Base-by-base conservation (phyloP, 1,284 basidiomycete genomes). In the Apiotrichum siamense region DNA sequence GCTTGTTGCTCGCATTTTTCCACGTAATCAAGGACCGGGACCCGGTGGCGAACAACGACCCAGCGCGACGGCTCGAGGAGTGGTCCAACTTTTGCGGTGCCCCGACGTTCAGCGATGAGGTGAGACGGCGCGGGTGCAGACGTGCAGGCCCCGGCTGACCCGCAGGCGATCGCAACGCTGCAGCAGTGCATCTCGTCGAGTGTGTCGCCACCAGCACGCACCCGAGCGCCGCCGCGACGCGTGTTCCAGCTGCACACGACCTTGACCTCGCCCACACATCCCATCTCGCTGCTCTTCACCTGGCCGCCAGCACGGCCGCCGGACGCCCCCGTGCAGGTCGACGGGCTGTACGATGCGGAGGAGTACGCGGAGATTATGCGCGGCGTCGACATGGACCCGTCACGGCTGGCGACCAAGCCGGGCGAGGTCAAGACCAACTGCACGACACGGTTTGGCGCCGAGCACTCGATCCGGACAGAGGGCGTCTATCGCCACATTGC, bases 31-130 rank as follows among this genome's bases (percentile, higher is more conserved):
- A 64, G 60, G 78, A 80, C 63, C 74, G 74, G 53, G 73, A 76
- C 38, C 81, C 84, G n/a, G 73, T 74, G 1, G 75, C 75, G 48
- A 91, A 96, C 78, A 91, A 91, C 65, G 87, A 94, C 50, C 65
- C 67, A 70, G 82, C 85, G 65, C 70, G 75, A 44, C 70, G 80
- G 65, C 87, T 87, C 73, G 85, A 86, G 2, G 77, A 80, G 32
- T 97, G 93, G 93, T 82, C 88, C 11, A 97, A 96, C 70, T 96
- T 87, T 85, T 97, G 93, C 71, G 91, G 91, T 49, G 90, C 88
- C 3, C 27, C 32, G 27, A 31, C 41, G 3, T 43, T 43, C 32
- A 0, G 83, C 67, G 2, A 58, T 52, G 9, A 73, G 78, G 65
- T 66, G 64, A 17, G 63, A 72, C 12, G 68, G n/a, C 44, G 20